phyloP scores from a whole-genome alignment of 306 rosid genomes.

The Datisca glomerata region DNA sequence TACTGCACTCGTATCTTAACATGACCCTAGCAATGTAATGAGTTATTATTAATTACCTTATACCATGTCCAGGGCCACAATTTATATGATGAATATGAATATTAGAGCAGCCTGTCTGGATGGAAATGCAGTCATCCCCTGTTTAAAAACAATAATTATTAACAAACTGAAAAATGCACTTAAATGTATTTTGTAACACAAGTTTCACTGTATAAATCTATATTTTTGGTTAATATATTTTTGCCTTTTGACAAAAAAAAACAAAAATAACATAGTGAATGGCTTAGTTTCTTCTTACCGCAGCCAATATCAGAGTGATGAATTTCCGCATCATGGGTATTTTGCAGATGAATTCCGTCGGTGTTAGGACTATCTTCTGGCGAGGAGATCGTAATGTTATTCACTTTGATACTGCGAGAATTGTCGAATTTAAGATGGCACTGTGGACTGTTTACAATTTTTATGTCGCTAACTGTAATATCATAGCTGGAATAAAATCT shows the following conservation, averaged over 20 bases:
- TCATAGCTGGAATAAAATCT: slow-evolving; percentile 64
- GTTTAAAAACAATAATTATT: slow-evolving; percentile 13
- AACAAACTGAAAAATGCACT: too few relatives aligned
- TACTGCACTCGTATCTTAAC: too few relatives aligned
- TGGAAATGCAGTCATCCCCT: slow-evolving; percentile 99
- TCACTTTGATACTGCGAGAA: slow-evolving; percentile 45
- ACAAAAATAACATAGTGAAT: background rate
- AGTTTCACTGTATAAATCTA: too few relatives aligned
- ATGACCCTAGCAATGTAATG: too few relatives aligned
- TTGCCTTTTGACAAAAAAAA: too few relatives aligned
- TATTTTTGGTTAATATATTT: too few relatives aligned
- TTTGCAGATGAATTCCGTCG: slow-evolving; percentile 92
- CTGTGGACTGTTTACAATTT: slow-evolving; percentile 69
- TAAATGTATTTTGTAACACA: too few relatives aligned
- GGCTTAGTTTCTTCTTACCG: slow-evolving; percentile 28
- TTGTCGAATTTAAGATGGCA: slow-evolving; percentile 88
- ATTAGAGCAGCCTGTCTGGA: slow-evolving; percentile 87
- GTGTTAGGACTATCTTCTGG: slow-evolving; percentile 83
- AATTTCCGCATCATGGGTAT: slow-evolving; percentile 70
- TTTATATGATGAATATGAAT: slow-evolving; percentile 71
- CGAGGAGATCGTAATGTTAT: slow-evolving; percentile 62
- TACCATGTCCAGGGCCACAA: slow-evolving; percentile 99
- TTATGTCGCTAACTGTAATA: slow-evolving; percentile 47
- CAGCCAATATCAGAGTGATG: slow-evolving; percentile 55
- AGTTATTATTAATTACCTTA: slow-evolving; percentile 55